phyloP scores from a whole-genome alignment of 2,329 filamentous ascomycete genomes.

The Neobulgaria alba region DNA sequence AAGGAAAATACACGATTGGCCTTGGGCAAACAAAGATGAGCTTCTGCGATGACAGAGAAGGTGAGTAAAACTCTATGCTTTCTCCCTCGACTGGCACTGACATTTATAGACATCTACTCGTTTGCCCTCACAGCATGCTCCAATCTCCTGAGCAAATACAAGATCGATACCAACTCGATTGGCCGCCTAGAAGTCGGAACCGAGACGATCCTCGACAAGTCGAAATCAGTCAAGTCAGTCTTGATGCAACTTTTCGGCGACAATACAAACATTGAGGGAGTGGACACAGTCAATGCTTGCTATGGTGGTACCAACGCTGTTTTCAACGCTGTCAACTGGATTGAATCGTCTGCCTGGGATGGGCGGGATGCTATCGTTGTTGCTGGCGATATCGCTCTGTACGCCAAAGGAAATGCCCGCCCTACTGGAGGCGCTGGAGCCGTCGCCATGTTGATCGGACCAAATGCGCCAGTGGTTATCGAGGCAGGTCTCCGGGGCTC shows the following conservation, averaged over 20 bases:
- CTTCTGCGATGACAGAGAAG: slow-evolving; percentile 85
- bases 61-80: slow-evolving; percentile 38
- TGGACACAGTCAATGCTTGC: slow-evolving; percentile 78
- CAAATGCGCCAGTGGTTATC: slow-evolving; percentile 66
- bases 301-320: slow-evolving; percentile 80
- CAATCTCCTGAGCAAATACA: slow-evolving; percentile 74
- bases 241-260: slow-evolving; percentile 80
- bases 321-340: slow-evolving; percentile 77
- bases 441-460: slow-evolving; percentile 71
- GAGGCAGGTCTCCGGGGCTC: slow-evolving; percentile 73
- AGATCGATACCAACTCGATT: slow-evolving; percentile 68
- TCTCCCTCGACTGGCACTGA: slow-evolving; percentile 4
- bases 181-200: slow-evolving; percentile 79
- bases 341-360: slow-evolving; percentile 83
- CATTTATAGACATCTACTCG: slow-evolving; percentile 69
- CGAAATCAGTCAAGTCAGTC: slow-evolving; percentile 83
- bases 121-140: slow-evolving; percentile 70
- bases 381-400: slow-evolving; percentile 75
- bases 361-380: slow-evolving; percentile 74
- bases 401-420: slow-evolving; percentile 74
- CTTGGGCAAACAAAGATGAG: slow-evolving; percentile 87
- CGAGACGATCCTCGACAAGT: slow-evolving; percentile 81
- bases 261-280: slow-evolving; percentile 76
- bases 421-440: slow-evolving; percentile 74
- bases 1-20: slow-evolving; percentile 85